These are phyloP conservation scores for Tulasnella sp. DNA, from an alignment of 768 basidiomycete species.

Conservation along the genomic window DNA sequence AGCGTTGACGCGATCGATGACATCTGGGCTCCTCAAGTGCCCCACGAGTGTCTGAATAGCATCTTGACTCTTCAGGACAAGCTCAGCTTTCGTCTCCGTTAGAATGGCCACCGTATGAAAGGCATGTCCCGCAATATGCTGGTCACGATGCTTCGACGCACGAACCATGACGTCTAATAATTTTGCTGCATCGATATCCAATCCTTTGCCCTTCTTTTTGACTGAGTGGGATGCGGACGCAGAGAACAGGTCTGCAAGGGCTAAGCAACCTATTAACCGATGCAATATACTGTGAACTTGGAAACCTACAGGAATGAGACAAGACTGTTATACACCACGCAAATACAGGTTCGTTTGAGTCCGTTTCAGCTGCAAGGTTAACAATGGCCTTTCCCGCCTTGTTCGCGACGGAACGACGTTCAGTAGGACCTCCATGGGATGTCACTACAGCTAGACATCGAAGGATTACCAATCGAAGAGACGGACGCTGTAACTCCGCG, in stretches of 20 bases:
- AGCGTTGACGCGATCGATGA: neutral
- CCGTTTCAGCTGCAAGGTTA: neutral
- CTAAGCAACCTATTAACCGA: too few relatives aligned
- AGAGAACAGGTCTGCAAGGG: too few relatives aligned
- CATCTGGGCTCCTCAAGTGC: neutral
- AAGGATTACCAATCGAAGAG: neutral
- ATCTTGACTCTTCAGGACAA: neutral
- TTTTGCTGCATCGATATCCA: neutral
- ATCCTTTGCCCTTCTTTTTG: neutral
- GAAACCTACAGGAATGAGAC: slow-evolving; percentile 5
- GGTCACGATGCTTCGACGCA: slow-evolving; percentile 5
- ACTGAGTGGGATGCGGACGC: too few relatives aligned
- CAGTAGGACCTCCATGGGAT: neutral
- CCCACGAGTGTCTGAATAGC: slow-evolving; percentile 1
- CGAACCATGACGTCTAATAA: slow-evolving; percentile 2
- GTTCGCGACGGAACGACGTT: slow-evolving; percentile 3
- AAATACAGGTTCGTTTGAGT: neutral
- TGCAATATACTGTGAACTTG: too few relatives aligned
- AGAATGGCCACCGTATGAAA: slow-evolving; percentile 1
- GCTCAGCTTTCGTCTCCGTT: neutral
- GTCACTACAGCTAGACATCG: neutral
- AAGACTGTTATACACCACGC: slow-evolving; percentile 5
- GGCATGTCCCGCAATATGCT: neutral
- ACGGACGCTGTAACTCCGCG: neutral
- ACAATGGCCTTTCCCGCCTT: slow-evolving; percentile 2